Conservation (phyloP, 208 protist genomes). For the Trypanosoma avium region DNA sequence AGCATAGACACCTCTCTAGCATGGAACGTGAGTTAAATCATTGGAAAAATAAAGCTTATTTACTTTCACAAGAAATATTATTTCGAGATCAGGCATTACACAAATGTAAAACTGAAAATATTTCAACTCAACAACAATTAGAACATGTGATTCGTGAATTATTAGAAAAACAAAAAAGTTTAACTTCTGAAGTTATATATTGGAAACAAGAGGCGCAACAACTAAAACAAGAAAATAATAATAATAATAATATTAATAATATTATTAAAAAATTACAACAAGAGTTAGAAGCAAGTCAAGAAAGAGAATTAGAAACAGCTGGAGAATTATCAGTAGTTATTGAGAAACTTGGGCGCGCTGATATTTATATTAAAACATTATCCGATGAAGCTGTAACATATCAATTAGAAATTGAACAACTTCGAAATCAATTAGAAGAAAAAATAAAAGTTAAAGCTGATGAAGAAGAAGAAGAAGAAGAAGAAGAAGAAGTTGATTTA, state of each 20-base stretch:
- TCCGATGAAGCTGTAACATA: slow-evolving; percentile 26
- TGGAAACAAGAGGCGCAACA: neutral
- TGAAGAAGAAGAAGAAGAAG: neutral
- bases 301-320: slow-evolving; percentile 2
- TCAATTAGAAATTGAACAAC: slow-evolving; percentile 21
- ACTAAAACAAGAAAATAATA: neutral
- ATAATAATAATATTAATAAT: no score
- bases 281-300: slow-evolving; percentile 7
- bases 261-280: neutral
- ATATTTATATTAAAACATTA: slow-evolving; percentile 21
- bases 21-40: slow-evolving; percentile 8
- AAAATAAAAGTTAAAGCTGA: neutral
- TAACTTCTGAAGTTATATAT: slow-evolving; percentile 9
- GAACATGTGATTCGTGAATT: slow-evolving; percentile 21
- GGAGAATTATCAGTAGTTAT: slow-evolving; percentile 13
- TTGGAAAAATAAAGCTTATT: slow-evolving; percentile 2
- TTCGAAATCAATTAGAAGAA: slow-evolving; percentile 7
- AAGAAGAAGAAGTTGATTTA: no score
- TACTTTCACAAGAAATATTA: neutral
- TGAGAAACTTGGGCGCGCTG: slow-evolving; percentile 24
- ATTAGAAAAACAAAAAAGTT: slow-evolving; percentile 17
- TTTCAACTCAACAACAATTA: slow-evolving; percentile 3
- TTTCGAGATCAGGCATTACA: slow-evolving; percentile 20
- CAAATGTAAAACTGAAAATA: slow-evolving; percentile 5
- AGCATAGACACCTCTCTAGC: slow-evolving; percentile 10